Conservation (phyloP, 2,329 filamentous ascomycete species). For the Xylariaceae sp. region DNA sequence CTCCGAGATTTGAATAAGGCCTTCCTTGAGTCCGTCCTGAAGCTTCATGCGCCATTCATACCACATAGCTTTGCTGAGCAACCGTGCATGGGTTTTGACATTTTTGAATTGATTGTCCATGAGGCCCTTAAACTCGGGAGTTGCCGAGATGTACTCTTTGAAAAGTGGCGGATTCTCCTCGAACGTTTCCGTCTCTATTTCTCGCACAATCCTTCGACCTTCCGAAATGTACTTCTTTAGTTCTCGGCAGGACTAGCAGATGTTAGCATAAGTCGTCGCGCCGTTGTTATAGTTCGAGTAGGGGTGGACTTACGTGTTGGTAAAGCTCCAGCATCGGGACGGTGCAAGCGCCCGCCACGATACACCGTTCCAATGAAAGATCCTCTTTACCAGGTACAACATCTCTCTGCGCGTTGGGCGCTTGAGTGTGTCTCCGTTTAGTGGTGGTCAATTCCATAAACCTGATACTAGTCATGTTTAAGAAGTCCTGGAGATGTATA, state of each 20-base stretch:
- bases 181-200: conserved; percentile 83
- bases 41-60: conserved; percentile 96
- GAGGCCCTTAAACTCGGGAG: conserved; percentile 72
- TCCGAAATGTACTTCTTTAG: conserved; percentile 96
- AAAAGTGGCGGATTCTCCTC: conserved; percentile 90
- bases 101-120: conserved; percentile 99
- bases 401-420: conserved; percentile 45
- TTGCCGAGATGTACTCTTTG: conserved; percentile 81
- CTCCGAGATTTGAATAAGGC: conserved; percentile 66
- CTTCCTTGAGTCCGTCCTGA: conserved; percentile 72
- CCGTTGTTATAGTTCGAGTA: background rate
- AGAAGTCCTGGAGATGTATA: conserved; percentile 84
- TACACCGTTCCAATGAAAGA: conserved; percentile 64
- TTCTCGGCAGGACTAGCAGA: conserved; percentile 69
- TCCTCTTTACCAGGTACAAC: conserved; percentile 44
- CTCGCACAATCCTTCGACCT: conserved; percentile 80
- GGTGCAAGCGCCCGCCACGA: conserved; percentile 85
- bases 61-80: conserved; percentile 94
- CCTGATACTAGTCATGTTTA: conserved; percentile 91
- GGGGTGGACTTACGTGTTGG: conserved; percentile 61
- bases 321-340: conserved; percentile 91
- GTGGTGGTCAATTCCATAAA: conserved; percentile 99
- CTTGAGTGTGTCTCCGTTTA: conserved; percentile 80
- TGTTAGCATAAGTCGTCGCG: conserved; percentile 25
- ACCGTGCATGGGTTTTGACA: conserved; percentile 84